These are phyloP conservation scores for Pterula multifida DNA, from an alignment of 1,284 basidiomycete species.

Conservation along the genomic window DNA sequence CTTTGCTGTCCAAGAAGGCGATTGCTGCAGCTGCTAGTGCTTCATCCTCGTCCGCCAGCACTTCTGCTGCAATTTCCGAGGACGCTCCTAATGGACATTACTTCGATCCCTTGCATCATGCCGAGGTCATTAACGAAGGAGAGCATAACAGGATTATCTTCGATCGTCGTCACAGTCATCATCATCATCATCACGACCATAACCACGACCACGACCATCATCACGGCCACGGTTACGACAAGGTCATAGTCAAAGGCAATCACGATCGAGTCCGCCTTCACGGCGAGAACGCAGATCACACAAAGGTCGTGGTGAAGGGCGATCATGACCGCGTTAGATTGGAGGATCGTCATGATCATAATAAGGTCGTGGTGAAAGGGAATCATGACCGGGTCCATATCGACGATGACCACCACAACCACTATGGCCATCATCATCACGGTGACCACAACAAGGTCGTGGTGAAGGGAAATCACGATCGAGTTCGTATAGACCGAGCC, in stretches of 20 bases:
- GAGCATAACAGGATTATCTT: constrained; percentile 2
- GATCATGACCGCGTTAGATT: constrained; percentile 8
- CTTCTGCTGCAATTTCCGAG: constrained; percentile 9
- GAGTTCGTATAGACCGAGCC: constrained; percentile 10
- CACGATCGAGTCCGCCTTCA: constrained; percentile 16
- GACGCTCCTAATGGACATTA: neutral
- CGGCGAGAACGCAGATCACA: no score
- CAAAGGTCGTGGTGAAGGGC: constrained; percentile 10
- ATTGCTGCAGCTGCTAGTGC: neutral
- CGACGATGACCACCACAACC: constrained; percentile 12
- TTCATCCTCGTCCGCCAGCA: constrained; percentile 10
- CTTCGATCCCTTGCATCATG: neutral
- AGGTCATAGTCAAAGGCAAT: constrained; percentile 13
- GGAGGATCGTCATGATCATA: constrained; percentile 10
- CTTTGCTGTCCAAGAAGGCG: neutral
- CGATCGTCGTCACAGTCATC: constrained; percentile 6
- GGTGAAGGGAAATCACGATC: constrained; percentile 14
- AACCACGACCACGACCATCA: constrained; percentile 12
- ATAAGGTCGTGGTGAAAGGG: constrained; percentile 11
- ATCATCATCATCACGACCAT: constrained; percentile 9
- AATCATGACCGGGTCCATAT: constrained; percentile 15
- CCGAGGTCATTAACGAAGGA: neutral
- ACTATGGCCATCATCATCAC: constrained; percentile 11
- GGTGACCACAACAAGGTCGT: constrained; percentile 7
- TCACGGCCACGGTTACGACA: constrained; percentile 6